Evolutionary conservation across 257 asterid genomes (phyloP).

Genomic region (Scutellaria galericulata): DNA sequence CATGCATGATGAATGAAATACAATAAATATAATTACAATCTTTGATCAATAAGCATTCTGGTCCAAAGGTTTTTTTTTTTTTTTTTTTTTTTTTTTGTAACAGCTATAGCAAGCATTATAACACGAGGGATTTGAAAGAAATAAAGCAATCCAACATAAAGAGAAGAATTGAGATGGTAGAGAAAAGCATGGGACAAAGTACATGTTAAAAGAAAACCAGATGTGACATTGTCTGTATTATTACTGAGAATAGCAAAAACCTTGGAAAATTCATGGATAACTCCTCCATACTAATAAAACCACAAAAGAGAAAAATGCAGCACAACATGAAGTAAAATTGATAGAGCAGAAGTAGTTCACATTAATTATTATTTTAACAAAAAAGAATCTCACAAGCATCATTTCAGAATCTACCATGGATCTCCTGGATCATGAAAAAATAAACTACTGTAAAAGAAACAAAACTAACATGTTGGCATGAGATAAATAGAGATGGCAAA

Average conservation of each 20-base stretch:
- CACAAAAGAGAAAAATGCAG: too few species aligned
- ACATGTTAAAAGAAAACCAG: not conserved
- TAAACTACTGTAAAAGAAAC: not conserved
- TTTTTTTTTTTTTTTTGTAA: not conserved
- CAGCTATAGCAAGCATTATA: not conserved
- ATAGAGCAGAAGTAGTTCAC: too few species aligned
- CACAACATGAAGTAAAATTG: too few species aligned
- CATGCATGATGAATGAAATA: not conserved
- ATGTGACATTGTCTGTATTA: too few species aligned
- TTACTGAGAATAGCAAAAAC: not conserved
- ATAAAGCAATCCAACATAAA: constrained; percentile 7
- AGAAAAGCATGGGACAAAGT: not conserved
- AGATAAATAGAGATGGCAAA: not conserved
- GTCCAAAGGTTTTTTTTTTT: not conserved
- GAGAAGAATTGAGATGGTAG: not conserved
- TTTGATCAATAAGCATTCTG: not conserved
- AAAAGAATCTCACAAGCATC: too few species aligned
- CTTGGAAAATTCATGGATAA: not conserved
- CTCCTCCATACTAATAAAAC: too few species aligned
- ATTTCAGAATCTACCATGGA: not conserved
- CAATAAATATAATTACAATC: not conserved
- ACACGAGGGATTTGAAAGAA: not conserved
- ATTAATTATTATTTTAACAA: too few species aligned
- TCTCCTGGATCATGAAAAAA: not conserved
- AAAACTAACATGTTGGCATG: not conserved